A percentile compares a stretch with the other conserved stretches of the same genome.
Evolutionary conservation across 2,329 filamentous ascomycete genomes (phyloP).

Genomic region (Raffaelea deltoideospora): DNA sequence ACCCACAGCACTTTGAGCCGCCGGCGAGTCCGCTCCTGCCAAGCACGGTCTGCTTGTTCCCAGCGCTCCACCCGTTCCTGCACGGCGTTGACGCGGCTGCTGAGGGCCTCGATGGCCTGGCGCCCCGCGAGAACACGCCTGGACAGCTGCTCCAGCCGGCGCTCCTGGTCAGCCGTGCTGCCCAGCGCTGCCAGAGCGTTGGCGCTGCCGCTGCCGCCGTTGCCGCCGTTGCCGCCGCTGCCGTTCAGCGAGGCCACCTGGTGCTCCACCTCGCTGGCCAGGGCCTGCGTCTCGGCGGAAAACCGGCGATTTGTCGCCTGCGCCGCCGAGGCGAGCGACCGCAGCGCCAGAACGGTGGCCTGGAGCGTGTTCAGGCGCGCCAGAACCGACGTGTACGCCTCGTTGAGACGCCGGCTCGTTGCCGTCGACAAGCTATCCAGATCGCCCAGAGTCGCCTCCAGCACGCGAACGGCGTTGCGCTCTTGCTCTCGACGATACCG

Average conservation of each 20-base stretch:
- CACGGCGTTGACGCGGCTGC: constrained; percentile 48
- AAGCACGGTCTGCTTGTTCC: constrained; percentile 50
- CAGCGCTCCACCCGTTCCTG: constrained; percentile 49
- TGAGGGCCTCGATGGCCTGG: constrained; percentile 42
- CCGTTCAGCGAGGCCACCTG: constrained; percentile 27
- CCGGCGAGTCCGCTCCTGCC: constrained; percentile 51
- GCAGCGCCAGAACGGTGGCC: constrained; percentile 47
- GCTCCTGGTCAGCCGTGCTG: constrained; percentile 49
- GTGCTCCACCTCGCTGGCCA: constrained; percentile 42
- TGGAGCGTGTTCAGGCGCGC: constrained; percentile 52
- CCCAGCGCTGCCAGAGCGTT: constrained; percentile 24
- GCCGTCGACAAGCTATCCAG: constrained; percentile 28
- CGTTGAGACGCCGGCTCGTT: constrained; percentile 52
- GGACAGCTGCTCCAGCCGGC: constrained; percentile 46
- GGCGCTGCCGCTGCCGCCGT: background rate
- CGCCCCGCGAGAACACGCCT: constrained; percentile 44
- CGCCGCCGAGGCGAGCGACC: constrained; percentile 49
- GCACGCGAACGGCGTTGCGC: constrained; percentile 4
- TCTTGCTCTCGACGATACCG: constrained; percentile 4
- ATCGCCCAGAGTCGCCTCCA: constrained; percentile 4
- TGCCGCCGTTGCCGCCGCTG: background rate
- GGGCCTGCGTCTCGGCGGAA: constrained; percentile 38
- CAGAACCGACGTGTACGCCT: constrained; percentile 58
- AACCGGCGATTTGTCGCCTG: constrained; percentile 44
- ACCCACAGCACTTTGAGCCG: constrained; percentile 50